A percentile compares a stretch with the other conserved stretches of the same genome.
Conservation (phyloP, 2,329 filamentous ascomycete species). For the Fusarium nelsonii region DNA sequence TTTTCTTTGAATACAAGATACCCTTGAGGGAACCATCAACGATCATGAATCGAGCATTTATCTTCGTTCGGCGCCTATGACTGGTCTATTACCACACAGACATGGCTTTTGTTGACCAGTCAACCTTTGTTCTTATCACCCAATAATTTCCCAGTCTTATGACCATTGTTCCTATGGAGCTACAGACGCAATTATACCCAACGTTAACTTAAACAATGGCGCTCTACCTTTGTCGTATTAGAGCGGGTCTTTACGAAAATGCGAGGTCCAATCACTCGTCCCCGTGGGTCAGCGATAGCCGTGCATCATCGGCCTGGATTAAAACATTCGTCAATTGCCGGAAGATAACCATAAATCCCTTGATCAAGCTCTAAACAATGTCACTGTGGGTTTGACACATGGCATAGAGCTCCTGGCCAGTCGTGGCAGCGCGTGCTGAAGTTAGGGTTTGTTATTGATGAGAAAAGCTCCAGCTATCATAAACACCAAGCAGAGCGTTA, state of each 20-base stretch:
- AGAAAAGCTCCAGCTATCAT: slow-evolving; percentile 18
- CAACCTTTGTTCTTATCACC: not conserved
- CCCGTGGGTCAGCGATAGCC: slow-evolving; percentile 34
- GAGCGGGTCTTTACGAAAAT: slow-evolving; percentile 21
- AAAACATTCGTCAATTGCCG: slow-evolving; percentile 6
- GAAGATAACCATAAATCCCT: slow-evolving; percentile 17
- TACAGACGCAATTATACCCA: slow-evolving; percentile 7
- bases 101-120: not conserved
- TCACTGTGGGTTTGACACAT: not conserved
- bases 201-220: not conserved
- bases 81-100: not conserved
- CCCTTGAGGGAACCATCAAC: not conserved
- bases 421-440: slow-evolving; percentile 35
- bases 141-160: not conserved
- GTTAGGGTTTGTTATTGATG: slow-evolving; percentile 41
- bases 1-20: slow-evolving; percentile 3
- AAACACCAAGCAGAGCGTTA: slow-evolving; percentile 9
- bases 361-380: not conserved
- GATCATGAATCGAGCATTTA: not conserved
- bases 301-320: slow-evolving; percentile 9
- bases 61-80: not conserved
- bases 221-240: slow-evolving; percentile 6
- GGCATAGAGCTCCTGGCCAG: slow-evolving; percentile 27
- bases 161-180: not conserved
- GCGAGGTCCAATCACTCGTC: slow-evolving; percentile 37